These are phyloP conservation scores for Candida silvicultrix DNA, from an alignment of 805 yeast species.

Conservation along the genomic window DNA sequence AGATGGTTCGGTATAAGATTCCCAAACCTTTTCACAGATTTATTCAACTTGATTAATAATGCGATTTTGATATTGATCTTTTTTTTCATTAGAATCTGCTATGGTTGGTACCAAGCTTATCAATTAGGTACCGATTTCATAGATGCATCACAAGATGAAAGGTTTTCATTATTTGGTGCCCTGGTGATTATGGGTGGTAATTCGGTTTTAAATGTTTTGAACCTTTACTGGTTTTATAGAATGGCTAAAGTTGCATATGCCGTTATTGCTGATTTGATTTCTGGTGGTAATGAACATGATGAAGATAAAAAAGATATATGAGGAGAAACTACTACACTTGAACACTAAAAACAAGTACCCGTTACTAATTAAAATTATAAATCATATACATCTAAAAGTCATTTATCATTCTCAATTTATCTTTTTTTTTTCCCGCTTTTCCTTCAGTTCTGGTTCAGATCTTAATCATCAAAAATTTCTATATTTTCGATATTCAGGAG, in stretches of 20 bases:
- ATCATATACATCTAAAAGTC: too few relatives aligned
- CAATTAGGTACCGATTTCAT: constrained; percentile 39
- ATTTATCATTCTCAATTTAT: too few relatives aligned
- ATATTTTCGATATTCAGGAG: constrained; percentile 33
- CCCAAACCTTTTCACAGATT: constrained; percentile 52
- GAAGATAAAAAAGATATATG: constrained; percentile 22
- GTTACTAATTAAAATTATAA: too few relatives aligned
- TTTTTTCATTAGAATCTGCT: constrained; percentile 62
- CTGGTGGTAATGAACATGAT: constrained; percentile 17
- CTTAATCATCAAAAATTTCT: constrained; percentile 12
- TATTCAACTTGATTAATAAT: constrained; percentile 56
- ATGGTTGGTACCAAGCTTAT: constrained; percentile 70
- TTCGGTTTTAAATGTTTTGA: constrained; percentile 50
- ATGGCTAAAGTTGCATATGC: constrained; percentile 62
- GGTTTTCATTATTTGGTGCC: constrained; percentile 38
- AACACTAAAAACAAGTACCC: too few relatives aligned
- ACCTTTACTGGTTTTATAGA: constrained; percentile 72
- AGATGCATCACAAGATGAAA: constrained; percentile 28
- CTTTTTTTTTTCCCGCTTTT: background rate
- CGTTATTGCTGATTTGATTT: constrained; percentile 26
- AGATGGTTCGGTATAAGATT: constrained; percentile 78
- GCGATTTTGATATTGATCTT: constrained; percentile 54
- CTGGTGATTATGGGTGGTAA: constrained; percentile 35
- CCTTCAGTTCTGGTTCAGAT: background rate
- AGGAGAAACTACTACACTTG: too few relatives aligned